These are phyloP conservation scores for Parasitella parasitica DNA, from an alignment of 371 early-diverging fungal genomes.

Conservation along the genomic window DNA sequence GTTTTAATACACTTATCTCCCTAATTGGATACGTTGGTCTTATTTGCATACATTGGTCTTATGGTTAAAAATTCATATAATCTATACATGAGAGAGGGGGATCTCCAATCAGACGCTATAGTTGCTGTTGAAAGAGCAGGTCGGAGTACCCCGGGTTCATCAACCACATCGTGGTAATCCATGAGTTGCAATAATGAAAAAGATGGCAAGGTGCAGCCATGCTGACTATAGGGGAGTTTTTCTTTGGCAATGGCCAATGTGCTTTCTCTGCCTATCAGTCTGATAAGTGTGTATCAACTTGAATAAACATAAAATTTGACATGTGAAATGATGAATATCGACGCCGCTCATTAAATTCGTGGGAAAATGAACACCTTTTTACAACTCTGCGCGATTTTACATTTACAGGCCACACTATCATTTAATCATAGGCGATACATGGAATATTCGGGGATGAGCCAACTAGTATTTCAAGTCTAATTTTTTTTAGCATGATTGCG, in stretches of 20 bases:
- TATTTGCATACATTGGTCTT: neutral
- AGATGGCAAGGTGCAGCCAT: neutral
- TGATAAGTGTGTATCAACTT: no score
- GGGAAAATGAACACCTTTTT: slow-evolving; percentile 1
- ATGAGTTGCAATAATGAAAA: no score
- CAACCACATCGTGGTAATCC: no score
- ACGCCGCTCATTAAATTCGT: slow-evolving; percentile 1
- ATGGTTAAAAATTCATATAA: neutral
- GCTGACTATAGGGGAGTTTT: neutral
- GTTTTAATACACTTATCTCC: neutral
- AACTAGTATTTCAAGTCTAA: no score
- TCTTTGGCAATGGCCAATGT: no score
- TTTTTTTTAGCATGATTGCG: no score
- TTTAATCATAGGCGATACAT: no score
- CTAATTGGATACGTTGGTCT: no score
- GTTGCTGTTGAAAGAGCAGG: neutral
- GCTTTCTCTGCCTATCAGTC: no score
- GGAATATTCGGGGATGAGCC: no score
- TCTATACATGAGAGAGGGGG: neutral
- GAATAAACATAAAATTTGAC: neutral
- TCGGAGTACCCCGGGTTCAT: slow-evolving; percentile 10
- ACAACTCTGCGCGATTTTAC: no score
- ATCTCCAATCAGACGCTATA: neutral
- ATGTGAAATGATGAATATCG: slow-evolving; percentile 1
- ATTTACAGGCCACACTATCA: no score